Base-by-base conservation (phyloP, 1,139 yeast genomes). In the Hyphopichia pseudoburtonii region DNA sequence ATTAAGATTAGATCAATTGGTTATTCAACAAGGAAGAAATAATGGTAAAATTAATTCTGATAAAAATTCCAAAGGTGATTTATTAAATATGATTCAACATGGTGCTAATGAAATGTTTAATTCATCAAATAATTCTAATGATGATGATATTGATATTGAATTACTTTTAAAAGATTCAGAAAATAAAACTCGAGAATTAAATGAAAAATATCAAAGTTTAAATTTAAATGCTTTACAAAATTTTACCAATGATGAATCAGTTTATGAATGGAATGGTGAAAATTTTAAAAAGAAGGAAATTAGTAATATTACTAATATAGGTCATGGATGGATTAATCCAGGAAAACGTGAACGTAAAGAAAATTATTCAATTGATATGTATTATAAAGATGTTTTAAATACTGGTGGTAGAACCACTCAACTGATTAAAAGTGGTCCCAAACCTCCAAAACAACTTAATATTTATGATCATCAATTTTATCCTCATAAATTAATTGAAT, bases 241-340 rank as follows among this genome's bases (percentile, higher is more conserved):
- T 52, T 84, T 82, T 52, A 31, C 14, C 8, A 72, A 80, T 42
- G 76, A 78, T 32, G 77, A 70, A 40, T 82, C 89, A 2, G 89
- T 86, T 6, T 85, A 85, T 57, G 92, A 85, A 59, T 85, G 95
- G 95, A 82, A 85, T 57, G 95, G 95, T 33, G 81, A 84, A 45
- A 84, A 82, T 52, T 85, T 84, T 64, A 82, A 82, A 58, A 84
- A 83, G 67, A 73, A 72, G 27, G 62, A 66, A 32, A 57, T 72
- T 28, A 66, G 70, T 16, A 24, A 17, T 26, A 58, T 65, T 33
- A 50, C 66, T 19, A 62, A 59, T 40, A 60, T 71, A 39, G 75
- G 73, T 17, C 76, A 70, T 45, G 77, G 69, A 9, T 82, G 87
- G 87, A 79, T 84, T 42, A 79, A 83, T 44, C 89, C 90, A 2